Conservation (phyloP, 2,329 filamentous ascomycete genomes). For the Fusarium mundagurra region DNA sequence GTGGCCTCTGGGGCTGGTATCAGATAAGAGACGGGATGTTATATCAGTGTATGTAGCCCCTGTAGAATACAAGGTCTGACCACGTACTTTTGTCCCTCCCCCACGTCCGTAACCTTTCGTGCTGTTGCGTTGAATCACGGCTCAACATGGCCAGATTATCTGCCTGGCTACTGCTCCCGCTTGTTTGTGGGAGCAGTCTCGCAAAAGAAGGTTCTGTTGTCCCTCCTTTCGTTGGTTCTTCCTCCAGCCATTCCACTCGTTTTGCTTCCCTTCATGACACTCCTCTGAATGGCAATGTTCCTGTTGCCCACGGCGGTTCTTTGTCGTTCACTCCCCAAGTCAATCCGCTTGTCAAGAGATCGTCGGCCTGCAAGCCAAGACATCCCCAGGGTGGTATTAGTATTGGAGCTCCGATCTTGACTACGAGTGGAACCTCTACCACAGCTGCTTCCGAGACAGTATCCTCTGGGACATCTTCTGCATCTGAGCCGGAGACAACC, state of each 20-base stretch:
- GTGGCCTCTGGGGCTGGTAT: background rate
- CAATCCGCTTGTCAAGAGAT: background rate
- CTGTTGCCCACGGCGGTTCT: background rate
- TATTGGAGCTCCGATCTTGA: background rate
- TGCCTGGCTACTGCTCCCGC: conserved; percentile 29
- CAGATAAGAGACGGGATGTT: background rate
- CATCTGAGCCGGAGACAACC: background rate
- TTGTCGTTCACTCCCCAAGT: background rate
- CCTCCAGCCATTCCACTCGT: conserved; percentile 26
- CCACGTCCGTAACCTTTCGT: background rate
- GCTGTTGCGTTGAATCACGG: conserved; percentile 18
- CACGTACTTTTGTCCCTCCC: background rate
- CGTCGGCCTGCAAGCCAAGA: conserved; percentile 8
- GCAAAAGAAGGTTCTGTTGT: conserved; percentile 35
- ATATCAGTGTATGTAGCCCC: conserved; percentile 6
- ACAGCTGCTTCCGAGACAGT: background rate
- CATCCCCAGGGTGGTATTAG: background rate
- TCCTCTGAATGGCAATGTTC: conserved; percentile 12
- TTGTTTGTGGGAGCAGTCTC: conserved; percentile 17
- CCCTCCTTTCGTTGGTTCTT: conserved; percentile 29
- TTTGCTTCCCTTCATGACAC: conserved; percentile 20
- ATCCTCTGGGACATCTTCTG: background rate
- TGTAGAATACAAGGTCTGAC: background rate
- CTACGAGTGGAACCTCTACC: background rate
- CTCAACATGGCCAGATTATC: conserved; percentile 28